Evolutionary conservation across 768 basidiomycete species (phyloP).

Genomic region (Pleurotus pulmonarius): DNA sequence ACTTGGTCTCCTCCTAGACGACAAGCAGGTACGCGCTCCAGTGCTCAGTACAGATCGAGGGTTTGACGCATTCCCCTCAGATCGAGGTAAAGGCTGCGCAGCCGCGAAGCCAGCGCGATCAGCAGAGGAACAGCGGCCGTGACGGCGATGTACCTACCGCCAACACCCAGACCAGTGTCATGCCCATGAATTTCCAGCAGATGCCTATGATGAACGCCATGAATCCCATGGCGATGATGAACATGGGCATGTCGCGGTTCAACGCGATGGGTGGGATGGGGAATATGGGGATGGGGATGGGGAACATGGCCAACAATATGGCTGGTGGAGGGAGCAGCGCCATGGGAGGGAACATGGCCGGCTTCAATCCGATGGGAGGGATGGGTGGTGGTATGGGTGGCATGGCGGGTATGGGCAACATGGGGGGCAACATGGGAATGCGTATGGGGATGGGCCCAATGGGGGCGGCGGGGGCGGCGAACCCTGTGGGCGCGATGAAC

Average conservation of each 20-base stretch:
- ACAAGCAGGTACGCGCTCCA: conserved; percentile 57
- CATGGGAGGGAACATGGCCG: conserved; percentile 19
- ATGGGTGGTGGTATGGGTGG: conserved; percentile 9
- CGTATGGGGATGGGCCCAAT: conserved; percentile 5
- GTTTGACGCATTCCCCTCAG: conserved; percentile 27
- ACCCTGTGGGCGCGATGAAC: not conserved
- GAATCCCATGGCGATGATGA: conserved; percentile 53
- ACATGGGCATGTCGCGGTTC: conserved; percentile 31
- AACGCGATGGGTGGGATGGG: conserved; percentile 29
- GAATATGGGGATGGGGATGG: conserved; percentile 18
- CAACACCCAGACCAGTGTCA: conserved; percentile 35
- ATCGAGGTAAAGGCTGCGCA: conserved; percentile 84
- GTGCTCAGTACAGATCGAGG: not conserved
- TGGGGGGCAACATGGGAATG: conserved; percentile 6
- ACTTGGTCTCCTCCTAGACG: conserved; percentile 67
- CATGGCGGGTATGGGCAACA: conserved; percentile 6
- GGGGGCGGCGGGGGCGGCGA: not conserved
- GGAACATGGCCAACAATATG: conserved; percentile 26
- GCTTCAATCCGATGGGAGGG: conserved; percentile 5
- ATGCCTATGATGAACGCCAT: conserved; percentile 40
- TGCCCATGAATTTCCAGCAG: conserved; percentile 57
- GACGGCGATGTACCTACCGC: conserved; percentile 21
- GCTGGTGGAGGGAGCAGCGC: conserved; percentile 16
- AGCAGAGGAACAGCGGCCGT: conserved; percentile 32
- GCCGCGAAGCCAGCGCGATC: conserved; percentile 61